These are phyloP conservation scores for Picochlorum sp. DNA, from an alignment of 139 green algal genomes.

Conservation along the genomic window DNA sequence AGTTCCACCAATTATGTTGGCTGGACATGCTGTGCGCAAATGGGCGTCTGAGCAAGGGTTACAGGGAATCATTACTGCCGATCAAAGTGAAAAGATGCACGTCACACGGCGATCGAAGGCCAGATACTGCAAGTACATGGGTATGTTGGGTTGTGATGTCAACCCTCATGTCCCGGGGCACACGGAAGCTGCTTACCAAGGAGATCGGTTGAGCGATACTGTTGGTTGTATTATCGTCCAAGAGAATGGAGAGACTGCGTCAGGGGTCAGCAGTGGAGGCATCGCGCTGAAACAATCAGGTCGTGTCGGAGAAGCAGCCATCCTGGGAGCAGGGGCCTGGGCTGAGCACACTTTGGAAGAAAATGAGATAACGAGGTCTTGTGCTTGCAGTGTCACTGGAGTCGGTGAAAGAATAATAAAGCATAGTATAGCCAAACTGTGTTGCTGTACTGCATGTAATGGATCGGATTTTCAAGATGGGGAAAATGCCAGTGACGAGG, in stretches of 20 bases:
- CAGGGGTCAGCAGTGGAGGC: constrained; percentile 71
- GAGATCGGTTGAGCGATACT: too few species aligned
- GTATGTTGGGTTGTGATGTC: constrained; percentile 28
- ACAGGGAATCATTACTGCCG: constrained; percentile 1
- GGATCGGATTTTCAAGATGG: too few species aligned
- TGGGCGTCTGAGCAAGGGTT: constrained; percentile 47
- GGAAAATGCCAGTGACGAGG: too few species aligned
- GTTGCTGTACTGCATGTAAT: not conserved
- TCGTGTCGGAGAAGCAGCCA: constrained; percentile 68
- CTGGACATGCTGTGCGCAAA: constrained; percentile 35
- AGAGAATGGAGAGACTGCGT: constrained; percentile 29
- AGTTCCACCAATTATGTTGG: constrained; percentile 65
- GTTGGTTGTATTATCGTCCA: constrained; percentile 59
- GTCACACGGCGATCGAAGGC: constrained; percentile 25
- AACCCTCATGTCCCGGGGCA: not conserved
- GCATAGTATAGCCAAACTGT: constrained; percentile 33
- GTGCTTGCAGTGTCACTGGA: constrained; percentile 52
- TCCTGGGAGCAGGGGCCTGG: constrained; percentile 69
- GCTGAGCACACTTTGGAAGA: constrained; percentile 32
- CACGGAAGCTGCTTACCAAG: constrained; percentile 10
- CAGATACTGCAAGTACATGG: constrained; percentile 38
- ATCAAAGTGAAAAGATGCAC: constrained; percentile 14
- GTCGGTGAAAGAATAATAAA: constrained; percentile 62
- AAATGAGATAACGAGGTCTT: too few species aligned
- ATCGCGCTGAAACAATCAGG: constrained; percentile 67